phyloP scores from a whole-genome alignment of 2,329 filamentous ascomycete species.

The Nectriaceae sp. region DNA sequence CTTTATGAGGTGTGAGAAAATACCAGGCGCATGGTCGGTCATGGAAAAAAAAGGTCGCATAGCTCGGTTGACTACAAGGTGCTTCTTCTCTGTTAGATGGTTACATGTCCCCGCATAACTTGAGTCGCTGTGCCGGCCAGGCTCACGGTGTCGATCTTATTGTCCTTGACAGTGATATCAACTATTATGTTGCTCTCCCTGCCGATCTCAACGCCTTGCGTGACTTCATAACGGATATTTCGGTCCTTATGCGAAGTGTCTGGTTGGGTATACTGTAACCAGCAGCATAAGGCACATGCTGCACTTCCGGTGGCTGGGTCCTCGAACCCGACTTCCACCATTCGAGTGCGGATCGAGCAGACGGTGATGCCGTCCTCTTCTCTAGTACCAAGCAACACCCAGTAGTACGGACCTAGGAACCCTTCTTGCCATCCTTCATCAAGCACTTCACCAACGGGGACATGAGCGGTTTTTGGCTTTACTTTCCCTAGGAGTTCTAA shows the following conservation, averaged over 20 bases:
- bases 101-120: slow-evolving; percentile 38
- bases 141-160: slow-evolving; percentile 32
- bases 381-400: slow-evolving; percentile 44
- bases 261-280: too few species aligned
- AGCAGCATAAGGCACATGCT: slow-evolving; percentile 57
- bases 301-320: slow-evolving; percentile 67
- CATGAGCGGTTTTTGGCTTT: slow-evolving; percentile 33
- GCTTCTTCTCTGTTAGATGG: slow-evolving; percentile 20
- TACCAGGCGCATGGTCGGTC: slow-evolving; percentile 28
- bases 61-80: neutral
- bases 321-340: slow-evolving; percentile 56
- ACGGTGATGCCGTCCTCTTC: slow-evolving; percentile 28
- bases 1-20: slow-evolving; percentile 29
- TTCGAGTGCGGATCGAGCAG: slow-evolving; percentile 55
- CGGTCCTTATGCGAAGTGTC: slow-evolving; percentile 40
- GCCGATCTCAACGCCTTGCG: slow-evolving; percentile 71
- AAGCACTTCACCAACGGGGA: slow-evolving; percentile 38
- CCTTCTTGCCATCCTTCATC: slow-evolving; percentile 58
- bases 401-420: slow-evolving; percentile 61
- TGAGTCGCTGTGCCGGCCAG: slow-evolving; percentile 37
- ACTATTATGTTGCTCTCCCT: slow-evolving; percentile 55
- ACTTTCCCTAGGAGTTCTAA: slow-evolving; percentile 57
- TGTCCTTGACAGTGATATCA: slow-evolving; percentile 39
- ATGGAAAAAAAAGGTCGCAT: slow-evolving; percentile 8
- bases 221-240: slow-evolving; percentile 50